Conservation (phyloP, 2,329 filamentous ascomycete genomes). For the Colletotrichum sp. region DNA sequence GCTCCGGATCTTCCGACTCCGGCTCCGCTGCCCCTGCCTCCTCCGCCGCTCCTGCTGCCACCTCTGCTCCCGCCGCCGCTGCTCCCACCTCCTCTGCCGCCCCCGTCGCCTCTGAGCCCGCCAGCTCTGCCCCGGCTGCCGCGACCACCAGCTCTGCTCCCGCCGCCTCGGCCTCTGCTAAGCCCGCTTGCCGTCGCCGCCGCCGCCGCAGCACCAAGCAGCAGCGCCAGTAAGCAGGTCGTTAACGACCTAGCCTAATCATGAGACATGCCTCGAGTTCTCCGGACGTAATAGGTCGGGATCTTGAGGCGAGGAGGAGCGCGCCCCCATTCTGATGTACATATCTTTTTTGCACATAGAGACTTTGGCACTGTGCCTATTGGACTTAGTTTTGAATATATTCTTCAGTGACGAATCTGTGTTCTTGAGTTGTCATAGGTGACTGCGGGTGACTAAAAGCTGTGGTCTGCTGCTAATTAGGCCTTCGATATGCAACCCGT, state of each 20-base stretch:
- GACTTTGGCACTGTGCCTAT: background rate
- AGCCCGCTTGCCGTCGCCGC: conserved; percentile 14
- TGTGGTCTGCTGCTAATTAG: background rate
- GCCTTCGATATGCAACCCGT: too few relatives aligned
- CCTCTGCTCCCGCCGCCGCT: background rate
- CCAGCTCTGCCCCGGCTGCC: conserved; percentile 2
- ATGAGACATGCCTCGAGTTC: background rate
- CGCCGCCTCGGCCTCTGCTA: background rate
- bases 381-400: conserved; percentile 12
- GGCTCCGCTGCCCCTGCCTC: background rate
- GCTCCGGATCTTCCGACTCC: conserved; percentile 4
- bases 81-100: background rate
- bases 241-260: background rate
- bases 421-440: rapidly evolving
- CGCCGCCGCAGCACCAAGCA: conserved; percentile 14
- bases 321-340: conserved; percentile 10
- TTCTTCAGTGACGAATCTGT: background rate
- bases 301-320: background rate
- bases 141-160: conserved; percentile 5
- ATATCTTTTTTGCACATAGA: conserved; percentile 15
- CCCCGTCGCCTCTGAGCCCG: background rate
- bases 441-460: background rate
- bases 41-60: background rate
- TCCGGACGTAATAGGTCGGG: background rate
- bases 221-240: conserved; percentile 8